Conservation (phyloP, 768 basidiomycete species). For the Cantharellus cinnabarinus region DNA sequence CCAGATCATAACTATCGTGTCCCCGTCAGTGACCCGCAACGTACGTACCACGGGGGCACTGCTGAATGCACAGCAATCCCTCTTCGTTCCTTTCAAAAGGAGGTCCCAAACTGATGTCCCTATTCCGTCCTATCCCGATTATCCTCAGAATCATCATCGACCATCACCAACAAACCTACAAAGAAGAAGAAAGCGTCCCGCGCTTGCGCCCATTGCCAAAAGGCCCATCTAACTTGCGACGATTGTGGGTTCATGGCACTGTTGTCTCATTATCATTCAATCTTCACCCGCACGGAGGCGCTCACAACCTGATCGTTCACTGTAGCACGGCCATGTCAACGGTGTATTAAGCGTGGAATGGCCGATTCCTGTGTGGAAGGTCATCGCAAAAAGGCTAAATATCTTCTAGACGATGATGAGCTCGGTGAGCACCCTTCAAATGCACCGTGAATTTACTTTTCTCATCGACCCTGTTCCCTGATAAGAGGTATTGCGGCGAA, state of each 20-base stretch:
- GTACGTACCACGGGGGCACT: no score
- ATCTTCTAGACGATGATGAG: slow-evolving; percentile 84
- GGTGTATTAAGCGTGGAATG: slow-evolving; percentile 87
- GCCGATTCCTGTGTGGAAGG: slow-evolving; percentile 81
- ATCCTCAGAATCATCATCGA: no score
- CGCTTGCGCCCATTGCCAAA: slow-evolving; percentile 91
- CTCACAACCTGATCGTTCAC: neutral
- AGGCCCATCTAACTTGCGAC: slow-evolving; percentile 95
- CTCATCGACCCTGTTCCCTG: no score
- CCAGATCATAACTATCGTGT: no score
- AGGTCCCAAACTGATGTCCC: no score
- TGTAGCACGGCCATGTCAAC: slow-evolving; percentile 83
- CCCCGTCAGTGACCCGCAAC: no score
- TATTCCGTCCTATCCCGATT: no score
- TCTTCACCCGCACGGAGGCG: neutral
- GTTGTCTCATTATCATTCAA: neutral
- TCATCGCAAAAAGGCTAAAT: slow-evolving; percentile 94
- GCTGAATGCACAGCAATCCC: no score
- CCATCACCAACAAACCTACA: slow-evolving; percentile 11
- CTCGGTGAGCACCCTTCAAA: slow-evolving; percentile 33
- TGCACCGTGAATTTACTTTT: no score
- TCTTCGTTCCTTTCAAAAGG: no score
- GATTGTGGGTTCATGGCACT: slow-evolving; percentile 35
- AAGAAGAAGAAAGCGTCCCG: slow-evolving; percentile 92
- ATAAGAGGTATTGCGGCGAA: no score